Conservation (phyloP, 2,329 filamentous ascomycete species). For the Claviceps pazoutovae region DNA sequence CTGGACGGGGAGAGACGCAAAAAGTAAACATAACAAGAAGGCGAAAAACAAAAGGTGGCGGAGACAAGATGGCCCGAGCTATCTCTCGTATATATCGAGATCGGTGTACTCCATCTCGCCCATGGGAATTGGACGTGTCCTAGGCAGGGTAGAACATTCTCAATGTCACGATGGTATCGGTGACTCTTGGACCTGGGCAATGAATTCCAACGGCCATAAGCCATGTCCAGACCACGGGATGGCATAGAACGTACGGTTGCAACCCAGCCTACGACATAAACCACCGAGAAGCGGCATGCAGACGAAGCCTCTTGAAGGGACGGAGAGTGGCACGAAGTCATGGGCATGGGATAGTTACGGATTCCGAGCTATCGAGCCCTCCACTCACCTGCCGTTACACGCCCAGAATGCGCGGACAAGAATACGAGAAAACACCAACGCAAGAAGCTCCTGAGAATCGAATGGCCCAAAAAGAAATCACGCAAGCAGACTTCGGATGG, state of each 20-base stretch:
- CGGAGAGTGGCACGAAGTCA: neutral
- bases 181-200: neutral
- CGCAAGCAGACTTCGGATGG: neutral
- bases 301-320: neutral
- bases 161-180: neutral
- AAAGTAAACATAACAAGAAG: neutral
- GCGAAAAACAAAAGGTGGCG: neutral
- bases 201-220: neutral
- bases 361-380: neutral
- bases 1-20: neutral
- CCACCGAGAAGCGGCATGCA: neutral
- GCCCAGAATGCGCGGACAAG: neutral
- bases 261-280: neutral
- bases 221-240: neutral
- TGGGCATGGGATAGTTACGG: neutral
- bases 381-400: neutral
- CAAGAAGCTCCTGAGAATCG: neutral
- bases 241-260: neutral
- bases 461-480: neutral
- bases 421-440: neutral
- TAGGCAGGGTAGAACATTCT: neutral
- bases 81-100: neutral
- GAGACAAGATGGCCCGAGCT: neutral
- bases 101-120: too few species aligned
- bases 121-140: neutral